Conservation (phyloP, 345 rosid species). For the Euphorbia lathyris region DNA sequence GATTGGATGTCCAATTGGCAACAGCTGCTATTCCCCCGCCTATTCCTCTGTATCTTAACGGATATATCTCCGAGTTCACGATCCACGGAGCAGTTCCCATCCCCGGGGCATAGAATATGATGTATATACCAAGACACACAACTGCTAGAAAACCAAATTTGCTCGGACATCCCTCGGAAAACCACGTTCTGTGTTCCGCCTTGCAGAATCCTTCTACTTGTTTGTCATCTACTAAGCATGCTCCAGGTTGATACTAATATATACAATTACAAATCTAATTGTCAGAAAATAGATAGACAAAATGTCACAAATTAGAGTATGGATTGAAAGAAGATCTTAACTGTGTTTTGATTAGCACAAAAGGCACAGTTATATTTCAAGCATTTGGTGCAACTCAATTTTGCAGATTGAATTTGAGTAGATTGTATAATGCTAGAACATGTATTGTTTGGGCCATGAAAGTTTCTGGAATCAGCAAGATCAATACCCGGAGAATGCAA, state of each 20-base stretch:
- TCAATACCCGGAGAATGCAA: slow-evolving; percentile 47
- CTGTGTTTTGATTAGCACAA: slow-evolving; percentile 43
- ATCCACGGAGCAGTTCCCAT: slow-evolving; percentile 94
- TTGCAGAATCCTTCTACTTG: slow-evolving; percentile 30
- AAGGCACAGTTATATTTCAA: slow-evolving; percentile 53
- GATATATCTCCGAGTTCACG: slow-evolving; percentile 93
- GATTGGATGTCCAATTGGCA: slow-evolving; percentile 72
- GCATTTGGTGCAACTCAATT: slow-evolving; percentile 74
- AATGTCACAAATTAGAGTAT: not conserved
- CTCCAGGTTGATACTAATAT: slow-evolving; percentile 60
- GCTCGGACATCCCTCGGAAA: slow-evolving; percentile 75
- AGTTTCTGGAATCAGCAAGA: slow-evolving; percentile 28
- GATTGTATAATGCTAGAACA: slow-evolving; percentile 39
- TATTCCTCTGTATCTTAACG: slow-evolving; percentile 70
- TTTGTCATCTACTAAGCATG: slow-evolving; percentile 47
- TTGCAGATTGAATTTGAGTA: not conserved
- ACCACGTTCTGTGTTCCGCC: slow-evolving; percentile 40
- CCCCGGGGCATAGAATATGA: slow-evolving; percentile 67
- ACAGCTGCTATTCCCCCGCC: slow-evolving; percentile 88
- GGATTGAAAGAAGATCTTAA: slow-evolving; percentile 19
- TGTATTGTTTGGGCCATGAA: slow-evolving; percentile 51
- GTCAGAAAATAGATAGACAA: too few relatives aligned
- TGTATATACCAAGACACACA: slow-evolving; percentile 63
- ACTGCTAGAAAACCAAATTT: slow-evolving; percentile 67
- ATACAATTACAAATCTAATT: too few relatives aligned